Percentiles rank a stretch among this genome's conserved stretches.
These are phyloP conservation scores for Lecanosticta acicola DNA, from an alignment of 2,329 filamentous ascomycete genomes.

Conservation along the genomic window DNA sequence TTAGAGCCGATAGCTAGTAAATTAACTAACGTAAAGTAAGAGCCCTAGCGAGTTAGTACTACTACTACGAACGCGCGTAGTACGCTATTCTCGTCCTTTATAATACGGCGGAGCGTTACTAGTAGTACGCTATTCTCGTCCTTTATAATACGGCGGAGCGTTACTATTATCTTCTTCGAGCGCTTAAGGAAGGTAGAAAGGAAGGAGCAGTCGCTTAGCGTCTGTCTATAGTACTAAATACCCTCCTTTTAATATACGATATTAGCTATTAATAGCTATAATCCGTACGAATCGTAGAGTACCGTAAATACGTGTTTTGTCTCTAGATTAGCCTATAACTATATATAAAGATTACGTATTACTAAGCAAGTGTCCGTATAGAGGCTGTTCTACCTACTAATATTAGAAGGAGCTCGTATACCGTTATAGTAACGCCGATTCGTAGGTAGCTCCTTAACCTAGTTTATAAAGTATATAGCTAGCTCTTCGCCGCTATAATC, in stretches of 20 bases:
- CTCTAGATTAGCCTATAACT: not conserved
- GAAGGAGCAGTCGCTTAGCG: not conserved
- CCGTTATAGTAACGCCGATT: too few relatives aligned
- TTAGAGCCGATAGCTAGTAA: not conserved
- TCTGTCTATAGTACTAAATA: not conserved
- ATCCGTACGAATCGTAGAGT: not conserved
- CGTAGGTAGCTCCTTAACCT: not conserved
- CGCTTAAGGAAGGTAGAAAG: not conserved
- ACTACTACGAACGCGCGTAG: not conserved
- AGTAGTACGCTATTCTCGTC: not conserved
- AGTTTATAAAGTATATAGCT: too few relatives aligned
- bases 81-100: not conserved
- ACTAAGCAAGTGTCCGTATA: not conserved
- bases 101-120: not conserved
- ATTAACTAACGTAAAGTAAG: not conserved
- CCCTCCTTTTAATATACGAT: not conserved
- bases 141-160: too few relatives aligned
- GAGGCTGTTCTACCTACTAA: not conserved
- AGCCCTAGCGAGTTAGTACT: not conserved
- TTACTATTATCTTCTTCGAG: not conserved
- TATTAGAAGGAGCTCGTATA: too few relatives aligned
- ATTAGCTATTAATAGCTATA: not conserved
- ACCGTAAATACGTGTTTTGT: not conserved
- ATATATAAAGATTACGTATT: not conserved
- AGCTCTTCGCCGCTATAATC: not conserved